phyloP scores from a whole-genome alignment of 179 eudicot genomes.

The Beta lomatogona region DNA sequence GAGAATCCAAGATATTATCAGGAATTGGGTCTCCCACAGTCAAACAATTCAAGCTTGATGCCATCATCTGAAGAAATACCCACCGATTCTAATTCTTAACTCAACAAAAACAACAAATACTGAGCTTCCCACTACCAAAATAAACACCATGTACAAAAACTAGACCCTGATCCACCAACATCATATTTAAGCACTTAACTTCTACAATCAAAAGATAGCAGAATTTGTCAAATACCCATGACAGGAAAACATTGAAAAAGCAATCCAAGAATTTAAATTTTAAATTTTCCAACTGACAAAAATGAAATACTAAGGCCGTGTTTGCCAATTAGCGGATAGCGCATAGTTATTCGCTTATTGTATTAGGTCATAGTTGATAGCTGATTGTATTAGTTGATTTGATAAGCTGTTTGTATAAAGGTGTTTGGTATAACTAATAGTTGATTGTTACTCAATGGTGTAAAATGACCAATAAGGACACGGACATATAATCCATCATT shows the following conservation, averaged over 20 bases:
- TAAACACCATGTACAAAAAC: background rate
- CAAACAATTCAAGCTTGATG: slow-evolving; percentile 91
- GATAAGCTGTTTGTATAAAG: too few species aligned
- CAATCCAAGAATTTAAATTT: too few species aligned
- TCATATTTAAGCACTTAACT: background rate
- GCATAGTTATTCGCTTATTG: too few species aligned
- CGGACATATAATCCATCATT: too few species aligned
- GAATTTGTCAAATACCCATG: background rate
- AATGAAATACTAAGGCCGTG: too few species aligned
- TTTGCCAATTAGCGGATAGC: too few species aligned
- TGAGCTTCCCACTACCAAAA: background rate
- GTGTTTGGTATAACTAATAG: too few species aligned
- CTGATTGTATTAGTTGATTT: too few species aligned
- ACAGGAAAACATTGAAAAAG: background rate
- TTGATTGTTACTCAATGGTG: too few species aligned
- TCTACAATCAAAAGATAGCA: background rate
- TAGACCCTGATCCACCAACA: background rate
- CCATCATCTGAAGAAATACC: slow-evolving; percentile 70
- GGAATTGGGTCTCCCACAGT: slow-evolving; percentile 80
- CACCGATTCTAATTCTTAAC: slow-evolving; percentile 22
- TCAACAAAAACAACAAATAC: slow-evolving; percentile 8
- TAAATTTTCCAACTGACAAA: too few species aligned
- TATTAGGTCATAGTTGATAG: too few species aligned
- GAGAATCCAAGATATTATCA: slow-evolving; percentile 79
- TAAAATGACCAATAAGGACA: too few species aligned